These are phyloP conservation scores for Zygosaccharomyces gambellarensis DNA, from an alignment of 805 yeast species.

Conservation along the genomic window DNA sequence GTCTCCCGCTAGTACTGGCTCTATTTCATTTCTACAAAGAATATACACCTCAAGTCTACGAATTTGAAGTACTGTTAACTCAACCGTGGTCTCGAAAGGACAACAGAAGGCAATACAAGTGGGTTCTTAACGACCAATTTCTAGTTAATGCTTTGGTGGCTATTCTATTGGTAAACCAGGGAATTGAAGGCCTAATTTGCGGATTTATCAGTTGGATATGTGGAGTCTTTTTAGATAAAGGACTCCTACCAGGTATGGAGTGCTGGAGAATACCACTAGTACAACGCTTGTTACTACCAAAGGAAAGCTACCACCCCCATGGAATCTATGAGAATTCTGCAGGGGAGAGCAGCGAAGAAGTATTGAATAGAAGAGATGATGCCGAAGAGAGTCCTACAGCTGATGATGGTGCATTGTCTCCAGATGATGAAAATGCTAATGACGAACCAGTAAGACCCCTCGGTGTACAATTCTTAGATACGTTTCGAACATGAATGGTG, in stretches of 20 bases:
- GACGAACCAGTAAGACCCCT: conserved; percentile 61
- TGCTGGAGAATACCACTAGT: conserved; percentile 34
- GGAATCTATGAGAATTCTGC: conserved; percentile 16
- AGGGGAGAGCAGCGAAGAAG: conserved; percentile 26
- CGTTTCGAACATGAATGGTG: conserved; percentile 43
- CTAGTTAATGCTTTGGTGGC: conserved; percentile 30
- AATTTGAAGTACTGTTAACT: conserved; percentile 36
- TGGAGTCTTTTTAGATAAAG: conserved; percentile 42
- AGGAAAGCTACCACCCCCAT: conserved; percentile 7
- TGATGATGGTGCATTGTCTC: conserved; percentile 11
- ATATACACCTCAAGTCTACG: conserved; percentile 40
- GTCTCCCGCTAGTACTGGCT: conserved; percentile 39
- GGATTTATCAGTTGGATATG: conserved; percentile 41
- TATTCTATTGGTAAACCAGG: conserved; percentile 43
- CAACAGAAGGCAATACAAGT: conserved; percentile 16
- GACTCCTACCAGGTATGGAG: conserved; percentile 41
- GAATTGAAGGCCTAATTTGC: conserved; percentile 36
- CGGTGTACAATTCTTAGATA: conserved; percentile 56
- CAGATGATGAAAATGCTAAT: conserved; percentile 38
- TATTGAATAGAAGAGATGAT: conserved; percentile 24
- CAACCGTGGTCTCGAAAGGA: conserved; percentile 21
- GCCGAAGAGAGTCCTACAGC: conserved; percentile 11
- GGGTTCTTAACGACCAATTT: conserved; percentile 35
- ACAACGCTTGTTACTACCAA: conserved; percentile 9
- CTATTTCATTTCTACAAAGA: conserved; percentile 39